Evolutionary conservation across 73 alveolate genomes (phyloP).

Genomic region (Tetrahymena thermophila): DNA sequence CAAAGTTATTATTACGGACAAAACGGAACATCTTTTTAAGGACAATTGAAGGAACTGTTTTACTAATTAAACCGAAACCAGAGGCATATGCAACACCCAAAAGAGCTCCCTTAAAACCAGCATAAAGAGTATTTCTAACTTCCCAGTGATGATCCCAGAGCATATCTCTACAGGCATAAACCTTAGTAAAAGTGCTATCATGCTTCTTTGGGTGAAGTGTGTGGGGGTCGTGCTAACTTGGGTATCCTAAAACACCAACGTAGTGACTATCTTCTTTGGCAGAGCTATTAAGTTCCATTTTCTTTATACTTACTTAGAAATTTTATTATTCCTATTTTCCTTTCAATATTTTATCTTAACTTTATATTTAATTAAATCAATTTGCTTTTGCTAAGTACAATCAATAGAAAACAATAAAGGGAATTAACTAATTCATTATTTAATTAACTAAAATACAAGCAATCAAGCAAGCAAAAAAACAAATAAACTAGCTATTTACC

Average conservation of each 20-base stretch:
- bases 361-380: not conserved
- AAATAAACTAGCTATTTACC: no score
- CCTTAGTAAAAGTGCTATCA: not conserved
- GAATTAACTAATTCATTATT: not conserved
- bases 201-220: not conserved
- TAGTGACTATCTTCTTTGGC: not conserved
- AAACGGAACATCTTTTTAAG: not conserved
- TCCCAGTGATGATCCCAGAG: slow-evolving; percentile 2
- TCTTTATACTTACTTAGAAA: not conserved
- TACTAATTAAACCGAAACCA: not conserved
- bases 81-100: not conserved
- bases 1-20: not conserved
- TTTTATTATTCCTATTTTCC: not conserved
- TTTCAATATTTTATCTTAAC: not conserved
- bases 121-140: not conserved
- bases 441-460: no score
- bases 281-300: not conserved
- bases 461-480: no score
- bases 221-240: not conserved
- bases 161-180: not conserved
- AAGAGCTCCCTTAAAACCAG: not conserved
- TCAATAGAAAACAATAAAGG: not conserved
- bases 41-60: not conserved
- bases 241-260: not conserved
- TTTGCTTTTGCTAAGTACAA: not conserved